phyloP scores from a whole-genome alignment of 305 asterid species.

The Rubia peregrina region DNA sequence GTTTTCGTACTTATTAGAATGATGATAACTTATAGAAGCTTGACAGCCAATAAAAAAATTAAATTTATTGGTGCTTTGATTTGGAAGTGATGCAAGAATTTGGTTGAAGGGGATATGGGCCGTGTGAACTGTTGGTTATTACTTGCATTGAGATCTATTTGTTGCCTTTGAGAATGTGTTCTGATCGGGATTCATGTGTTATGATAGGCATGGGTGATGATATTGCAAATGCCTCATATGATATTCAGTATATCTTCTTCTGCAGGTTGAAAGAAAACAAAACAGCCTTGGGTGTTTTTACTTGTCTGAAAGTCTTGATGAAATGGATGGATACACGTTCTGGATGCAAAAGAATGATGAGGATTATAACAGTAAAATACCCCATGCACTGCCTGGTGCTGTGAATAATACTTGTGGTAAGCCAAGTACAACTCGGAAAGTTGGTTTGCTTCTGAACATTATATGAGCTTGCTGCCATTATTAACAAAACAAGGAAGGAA shows the following conservation, averaged over 20 bases:
- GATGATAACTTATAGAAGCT: conserved; percentile 6
- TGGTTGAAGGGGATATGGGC: background rate
- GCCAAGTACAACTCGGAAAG: conserved; percentile 18
- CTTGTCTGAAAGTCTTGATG: conserved; percentile 85
- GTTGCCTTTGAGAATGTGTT: background rate
- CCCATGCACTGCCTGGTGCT: conserved; percentile 56
- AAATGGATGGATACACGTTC: conserved; percentile 76
- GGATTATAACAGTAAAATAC: conserved; percentile 35
- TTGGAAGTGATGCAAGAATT: background rate
- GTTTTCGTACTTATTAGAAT: background rate
- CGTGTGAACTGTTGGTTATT: background rate
- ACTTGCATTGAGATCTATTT: background rate
- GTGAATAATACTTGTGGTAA: conserved; percentile 50
- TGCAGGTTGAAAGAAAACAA: conserved; percentile 78
- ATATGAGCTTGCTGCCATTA: background rate
- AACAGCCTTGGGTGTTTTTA: conserved; percentile 63
- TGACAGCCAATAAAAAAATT: background rate
- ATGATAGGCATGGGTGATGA: background rate
- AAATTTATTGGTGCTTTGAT: background rate
- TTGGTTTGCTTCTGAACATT: background rate
- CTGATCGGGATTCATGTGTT: background rate
- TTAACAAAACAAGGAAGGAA: background rate
- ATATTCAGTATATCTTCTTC: conserved; percentile 18
- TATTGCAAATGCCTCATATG: background rate
- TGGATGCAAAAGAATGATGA: conserved; percentile 68